Evolutionary conservation across 163 green algal species (phyloP).

Genomic region (Scenedesmus sp.): DNA sequence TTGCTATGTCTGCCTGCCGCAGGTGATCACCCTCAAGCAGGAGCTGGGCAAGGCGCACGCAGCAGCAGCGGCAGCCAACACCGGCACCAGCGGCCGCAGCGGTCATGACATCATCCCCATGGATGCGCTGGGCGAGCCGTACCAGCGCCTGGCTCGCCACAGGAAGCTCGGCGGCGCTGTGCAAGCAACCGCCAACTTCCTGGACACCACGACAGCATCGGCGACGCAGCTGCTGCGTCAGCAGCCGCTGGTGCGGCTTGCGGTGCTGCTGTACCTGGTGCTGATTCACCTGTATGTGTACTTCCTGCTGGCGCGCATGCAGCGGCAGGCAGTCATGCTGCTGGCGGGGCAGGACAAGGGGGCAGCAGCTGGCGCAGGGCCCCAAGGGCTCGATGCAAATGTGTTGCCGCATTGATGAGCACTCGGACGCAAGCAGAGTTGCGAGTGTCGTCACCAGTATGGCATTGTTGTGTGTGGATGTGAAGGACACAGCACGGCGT

Average conservation of each 20-base stretch:
- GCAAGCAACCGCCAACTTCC: conserved; percentile 74
- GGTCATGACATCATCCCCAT: conserved; percentile 81
- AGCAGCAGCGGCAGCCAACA: conserved; percentile 41
- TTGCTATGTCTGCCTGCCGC: neutral
- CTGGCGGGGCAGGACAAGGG: conserved; percentile 14
- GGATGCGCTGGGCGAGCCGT: conserved; percentile 80
- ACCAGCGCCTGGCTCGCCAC: conserved; percentile 78
- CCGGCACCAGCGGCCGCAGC: neutral
- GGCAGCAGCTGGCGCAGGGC: neutral
- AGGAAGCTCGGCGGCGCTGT: conserved; percentile 77
- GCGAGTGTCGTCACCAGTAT: too few relatives aligned
- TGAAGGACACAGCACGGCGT: too few relatives aligned
- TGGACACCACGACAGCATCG: conserved; percentile 76
- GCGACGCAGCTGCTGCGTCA: conserved; percentile 77
- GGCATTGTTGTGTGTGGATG: too few relatives aligned
- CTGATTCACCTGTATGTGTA: conserved; percentile 88
- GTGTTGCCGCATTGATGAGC: neutral
- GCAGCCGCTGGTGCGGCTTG: conserved; percentile 83
- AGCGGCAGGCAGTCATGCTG: conserved; percentile 59
- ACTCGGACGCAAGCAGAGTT: neutral
- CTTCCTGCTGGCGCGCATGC: conserved; percentile 77
- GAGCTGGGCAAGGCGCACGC: conserved; percentile 42
- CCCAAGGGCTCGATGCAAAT: neutral
- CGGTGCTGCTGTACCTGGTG: conserved; percentile 80
- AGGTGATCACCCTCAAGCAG: conserved; percentile 23